phyloP scores from a whole-genome alignment of 805 yeast genomes.

The Metschnikowia baotianmanensis region DNA sequence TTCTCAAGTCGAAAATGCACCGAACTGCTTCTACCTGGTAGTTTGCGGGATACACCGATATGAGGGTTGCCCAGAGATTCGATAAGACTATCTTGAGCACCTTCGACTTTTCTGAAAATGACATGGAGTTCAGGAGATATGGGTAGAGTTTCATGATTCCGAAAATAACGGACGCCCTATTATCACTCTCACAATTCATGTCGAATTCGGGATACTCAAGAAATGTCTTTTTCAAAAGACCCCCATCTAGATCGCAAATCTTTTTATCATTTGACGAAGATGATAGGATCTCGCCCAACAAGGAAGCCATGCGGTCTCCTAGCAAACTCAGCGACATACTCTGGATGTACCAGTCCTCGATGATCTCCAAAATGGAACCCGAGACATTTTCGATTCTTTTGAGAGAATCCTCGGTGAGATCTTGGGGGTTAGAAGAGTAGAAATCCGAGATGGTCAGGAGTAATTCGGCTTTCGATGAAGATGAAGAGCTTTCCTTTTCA shows the following conservation, averaged over 20 bases:
- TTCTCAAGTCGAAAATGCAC: conserved; percentile 58
- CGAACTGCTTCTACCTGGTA: conserved; percentile 72
- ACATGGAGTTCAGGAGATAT: conserved; percentile 29
- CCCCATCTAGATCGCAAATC: conserved; percentile 5
- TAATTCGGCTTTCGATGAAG: background rate
- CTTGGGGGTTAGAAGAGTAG: background rate
- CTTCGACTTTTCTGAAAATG: conserved; percentile 32
- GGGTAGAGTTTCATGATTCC: conserved; percentile 41
- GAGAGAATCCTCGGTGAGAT: background rate
- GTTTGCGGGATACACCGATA: conserved; percentile 45
- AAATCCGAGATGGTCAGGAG: background rate
- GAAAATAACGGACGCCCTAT: conserved; percentile 5
- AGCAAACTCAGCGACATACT: conserved; percentile 15
- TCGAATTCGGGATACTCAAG: conserved; percentile 10
- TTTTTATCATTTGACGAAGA: conserved; percentile 19
- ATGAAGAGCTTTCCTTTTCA: background rate
- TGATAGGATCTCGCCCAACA: conserved; percentile 20
- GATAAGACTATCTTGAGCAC: conserved; percentile 42
- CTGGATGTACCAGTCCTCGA: conserved; percentile 20
- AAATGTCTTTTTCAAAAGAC: conserved; percentile 16
- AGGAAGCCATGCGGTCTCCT: conserved; percentile 21
- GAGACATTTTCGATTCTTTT: conserved; percentile 10
- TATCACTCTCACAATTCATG: background rate
- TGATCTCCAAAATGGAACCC: conserved; percentile 16
- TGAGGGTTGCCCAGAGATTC: conserved; percentile 55